Evolutionary conservation across 2,329 filamentous ascomycete genomes (phyloP).

Genomic region (Penicillium expansum): DNA sequence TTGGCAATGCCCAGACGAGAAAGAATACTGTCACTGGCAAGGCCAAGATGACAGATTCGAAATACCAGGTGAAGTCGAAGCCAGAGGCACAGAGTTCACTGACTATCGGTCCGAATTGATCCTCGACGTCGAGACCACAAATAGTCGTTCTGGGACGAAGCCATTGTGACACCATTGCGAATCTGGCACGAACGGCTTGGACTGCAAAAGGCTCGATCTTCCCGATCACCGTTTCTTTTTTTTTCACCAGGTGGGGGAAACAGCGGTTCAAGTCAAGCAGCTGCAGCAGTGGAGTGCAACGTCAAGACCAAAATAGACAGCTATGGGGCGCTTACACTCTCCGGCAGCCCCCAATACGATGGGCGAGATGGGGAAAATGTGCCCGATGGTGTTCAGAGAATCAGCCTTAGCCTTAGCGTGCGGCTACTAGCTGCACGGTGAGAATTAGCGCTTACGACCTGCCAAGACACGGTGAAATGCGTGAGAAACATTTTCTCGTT

Average conservation of each 20-base stretch:
- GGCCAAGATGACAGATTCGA: slow-evolving; percentile 1
- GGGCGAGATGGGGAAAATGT: too few species aligned
- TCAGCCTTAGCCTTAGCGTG: not conserved
- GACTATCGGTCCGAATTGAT: not conserved
- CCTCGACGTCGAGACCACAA: not conserved
- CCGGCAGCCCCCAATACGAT: not conserved
- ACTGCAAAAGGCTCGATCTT: not conserved
- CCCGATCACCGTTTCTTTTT: not conserved
- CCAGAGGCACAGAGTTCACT: slow-evolving; percentile 2
- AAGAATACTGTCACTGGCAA: not conserved
- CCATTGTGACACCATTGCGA: not conserved
- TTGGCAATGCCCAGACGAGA: not conserved
- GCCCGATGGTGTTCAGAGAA: not conserved
- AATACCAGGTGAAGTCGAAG: slow-evolving; percentile 3
- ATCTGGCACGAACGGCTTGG: not conserved
- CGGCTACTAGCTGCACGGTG: not conserved
- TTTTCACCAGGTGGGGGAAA: not conserved
- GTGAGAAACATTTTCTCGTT: not conserved
- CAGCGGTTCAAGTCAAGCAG: not conserved
- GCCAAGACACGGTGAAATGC: not conserved
- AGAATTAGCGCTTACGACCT: not conserved
- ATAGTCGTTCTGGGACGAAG: not conserved
- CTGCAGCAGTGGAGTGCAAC: not conserved
- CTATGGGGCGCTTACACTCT: not conserved
- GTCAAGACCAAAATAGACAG: not conserved